Conservation (phyloP, 805 yeast species). For the Teunomyces kruisii region DNA sequence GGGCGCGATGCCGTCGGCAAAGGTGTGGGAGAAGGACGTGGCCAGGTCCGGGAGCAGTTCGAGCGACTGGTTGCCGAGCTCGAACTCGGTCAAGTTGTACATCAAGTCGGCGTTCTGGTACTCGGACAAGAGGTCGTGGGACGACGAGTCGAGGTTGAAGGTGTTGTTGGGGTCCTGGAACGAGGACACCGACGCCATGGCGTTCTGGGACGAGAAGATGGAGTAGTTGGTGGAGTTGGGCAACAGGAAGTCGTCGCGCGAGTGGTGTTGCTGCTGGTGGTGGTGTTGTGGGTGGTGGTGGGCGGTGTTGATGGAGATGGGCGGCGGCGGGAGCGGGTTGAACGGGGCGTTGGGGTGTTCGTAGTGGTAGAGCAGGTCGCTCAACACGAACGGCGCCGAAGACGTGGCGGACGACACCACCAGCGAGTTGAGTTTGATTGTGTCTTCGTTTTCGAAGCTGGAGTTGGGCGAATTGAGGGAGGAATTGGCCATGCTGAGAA, state of each 20-base stretch:
- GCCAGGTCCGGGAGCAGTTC: conserved; percentile 29
- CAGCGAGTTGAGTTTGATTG: conserved; percentile 16
- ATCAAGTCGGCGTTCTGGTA: conserved; percentile 17
- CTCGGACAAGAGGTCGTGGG: conserved; percentile 11
- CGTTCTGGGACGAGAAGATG: conserved; percentile 15
- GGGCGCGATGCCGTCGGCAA: neutral
- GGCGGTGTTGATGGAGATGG: conserved; percentile 10
- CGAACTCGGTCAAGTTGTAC: conserved; percentile 24
- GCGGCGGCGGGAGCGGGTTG: conserved; percentile 23
- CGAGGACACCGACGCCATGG: conserved; percentile 11
- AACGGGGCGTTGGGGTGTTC: conserved; percentile 12
- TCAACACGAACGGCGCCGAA: conserved; percentile 7
- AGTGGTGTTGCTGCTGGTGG: conserved; percentile 6
- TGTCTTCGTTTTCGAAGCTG: conserved; percentile 21
- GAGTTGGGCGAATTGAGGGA: conserved; percentile 18
- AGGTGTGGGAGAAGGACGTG: neutral
- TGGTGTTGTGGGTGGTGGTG: neutral
- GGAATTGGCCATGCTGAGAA: conserved; percentile 11
- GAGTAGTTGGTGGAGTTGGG: conserved; percentile 15
- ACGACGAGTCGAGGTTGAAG: conserved; percentile 10
- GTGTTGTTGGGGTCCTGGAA: conserved; percentile 1
- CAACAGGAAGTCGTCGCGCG: conserved; percentile 12
- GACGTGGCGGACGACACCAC: conserved; percentile 13
- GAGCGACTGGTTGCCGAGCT: conserved; percentile 23
- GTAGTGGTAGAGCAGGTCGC: conserved; percentile 13